These are phyloP conservation scores for Epichloe brachyelytri DNA, from an alignment of 2,329 filamentous ascomycete genomes.

Conservation along the genomic window DNA sequence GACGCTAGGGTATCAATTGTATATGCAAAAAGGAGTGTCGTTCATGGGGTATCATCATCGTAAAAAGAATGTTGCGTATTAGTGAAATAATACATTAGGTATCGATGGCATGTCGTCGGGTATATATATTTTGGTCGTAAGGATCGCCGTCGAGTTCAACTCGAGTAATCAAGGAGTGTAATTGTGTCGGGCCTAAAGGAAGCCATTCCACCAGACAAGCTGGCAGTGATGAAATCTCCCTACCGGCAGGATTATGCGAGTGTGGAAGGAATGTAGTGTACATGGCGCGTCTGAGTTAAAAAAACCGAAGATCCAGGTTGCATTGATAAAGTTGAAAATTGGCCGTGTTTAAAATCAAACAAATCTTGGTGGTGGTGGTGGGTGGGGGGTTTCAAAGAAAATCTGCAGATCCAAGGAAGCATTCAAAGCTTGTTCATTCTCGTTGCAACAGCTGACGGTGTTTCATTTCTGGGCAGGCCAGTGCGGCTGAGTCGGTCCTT, in stretches of 20 bases:
- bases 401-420: slow-evolving; percentile 12
- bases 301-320: background rate
- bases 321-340: too few relatives aligned
- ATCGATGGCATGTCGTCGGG: slow-evolving; percentile 5
- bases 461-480: background rate
- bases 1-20: slow-evolving; percentile 7
- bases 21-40: slow-evolving; percentile 3
- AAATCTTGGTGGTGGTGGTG: too few relatives aligned
- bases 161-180: slow-evolving; percentile 8
- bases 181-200: background rate
- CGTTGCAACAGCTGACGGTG: slow-evolving; percentile 6
- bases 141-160: slow-evolving; percentile 21
- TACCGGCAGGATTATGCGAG: slow-evolving; percentile 16
- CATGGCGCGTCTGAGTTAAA: slow-evolving; percentile 22
- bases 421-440: slow-evolving; percentile 13
- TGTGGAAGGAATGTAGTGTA: slow-evolving; percentile 24
- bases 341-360: too few relatives aligned
- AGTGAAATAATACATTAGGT: slow-evolving; percentile 17
- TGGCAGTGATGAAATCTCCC: background rate
- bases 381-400: background rate
- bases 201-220: background rate
- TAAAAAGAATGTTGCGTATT: slow-evolving; percentile 22
- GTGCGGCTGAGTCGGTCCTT: slow-evolving; percentile 12
- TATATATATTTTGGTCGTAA: slow-evolving; percentile 8
- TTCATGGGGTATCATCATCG: slow-evolving; percentile 17